phyloP scores from a whole-genome alignment of 2,329 filamentous ascomycete genomes.

The Alternaria sp. region DNA sequence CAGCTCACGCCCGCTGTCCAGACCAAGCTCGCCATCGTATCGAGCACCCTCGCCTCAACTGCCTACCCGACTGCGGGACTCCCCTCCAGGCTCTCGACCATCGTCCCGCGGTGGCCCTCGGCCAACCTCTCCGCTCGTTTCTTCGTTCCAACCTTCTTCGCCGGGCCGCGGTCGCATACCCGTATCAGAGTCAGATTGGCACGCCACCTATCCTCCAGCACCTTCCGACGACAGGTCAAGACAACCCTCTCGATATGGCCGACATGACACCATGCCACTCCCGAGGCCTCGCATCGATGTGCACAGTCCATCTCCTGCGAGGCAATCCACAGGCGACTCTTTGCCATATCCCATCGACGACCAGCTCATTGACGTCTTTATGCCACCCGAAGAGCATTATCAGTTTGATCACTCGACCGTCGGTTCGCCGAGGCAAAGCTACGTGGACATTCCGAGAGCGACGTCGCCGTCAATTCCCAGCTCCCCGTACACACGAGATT shows the following conservation, averaged over 20 bases:
- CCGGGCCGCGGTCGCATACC: constrained; percentile 28
- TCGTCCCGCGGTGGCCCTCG: constrained; percentile 34
- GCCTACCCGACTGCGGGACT: constrained; percentile 30
- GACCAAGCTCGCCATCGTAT: constrained; percentile 38
- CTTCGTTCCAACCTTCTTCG: constrained; percentile 25
- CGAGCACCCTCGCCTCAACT: constrained; percentile 36
- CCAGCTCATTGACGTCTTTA: constrained; percentile 40
- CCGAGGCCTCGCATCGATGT: constrained; percentile 42
- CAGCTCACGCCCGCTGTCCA: constrained; percentile 25
- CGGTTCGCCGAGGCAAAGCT: constrained; percentile 27
- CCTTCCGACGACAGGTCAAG: constrained; percentile 31
- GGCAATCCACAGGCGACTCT: constrained; percentile 27
- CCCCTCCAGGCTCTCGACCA: constrained; percentile 35
- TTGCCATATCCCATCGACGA: constrained; percentile 58
- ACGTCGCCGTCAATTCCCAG: constrained; percentile 25
- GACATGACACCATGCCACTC: constrained; percentile 40
- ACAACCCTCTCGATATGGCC: constrained; percentile 34
- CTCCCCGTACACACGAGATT: constrained; percentile 31
- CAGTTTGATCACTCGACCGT: constrained; percentile 45
- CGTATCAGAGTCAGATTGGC: constrained; percentile 34
- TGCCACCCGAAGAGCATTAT: constrained; percentile 54
- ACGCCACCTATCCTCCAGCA: constrained; percentile 39
- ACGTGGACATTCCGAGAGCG: constrained; percentile 31
- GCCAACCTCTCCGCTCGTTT: constrained; percentile 36
- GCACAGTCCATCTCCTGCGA: constrained; percentile 41